These are phyloP conservation scores for Phytophthora boehmeriae DNA, from an alignment of 352 stramenopile genomes.

Conservation along the genomic window DNA sequence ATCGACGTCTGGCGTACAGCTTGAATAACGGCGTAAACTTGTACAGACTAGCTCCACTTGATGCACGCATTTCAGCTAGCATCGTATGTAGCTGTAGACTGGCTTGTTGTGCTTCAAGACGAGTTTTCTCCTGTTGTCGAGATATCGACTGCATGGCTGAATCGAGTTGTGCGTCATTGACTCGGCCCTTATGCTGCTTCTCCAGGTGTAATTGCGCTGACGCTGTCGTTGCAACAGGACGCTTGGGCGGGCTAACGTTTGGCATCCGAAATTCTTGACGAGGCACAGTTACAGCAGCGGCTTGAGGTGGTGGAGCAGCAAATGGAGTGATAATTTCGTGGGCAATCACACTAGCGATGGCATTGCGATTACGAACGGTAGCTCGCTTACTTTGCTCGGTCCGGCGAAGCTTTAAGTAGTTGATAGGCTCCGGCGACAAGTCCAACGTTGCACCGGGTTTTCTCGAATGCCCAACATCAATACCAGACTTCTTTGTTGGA, in stretches of 20 bases:
- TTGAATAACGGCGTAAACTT: conserved; percentile 69
- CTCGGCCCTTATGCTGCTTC: conserved; percentile 22
- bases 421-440: conserved; percentile 49
- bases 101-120: conserved; percentile 34
- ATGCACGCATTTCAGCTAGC: conserved; percentile 46
- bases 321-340: conserved; percentile 59
- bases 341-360: conserved; percentile 37
- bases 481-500: conserved; percentile 10
- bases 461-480: conserved; percentile 1
- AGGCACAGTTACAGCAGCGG: not conserved
- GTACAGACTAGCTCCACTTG: conserved; percentile 44
- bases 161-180: conserved; percentile 25
- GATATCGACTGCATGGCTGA: conserved; percentile 25
- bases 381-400: conserved; percentile 61
- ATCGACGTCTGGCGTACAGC: conserved; percentile 54
- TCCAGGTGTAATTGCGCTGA: conserved; percentile 19
- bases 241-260: conserved; percentile 18
- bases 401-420: conserved; percentile 69
- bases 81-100: conserved; percentile 38
- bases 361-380: conserved; percentile 50
- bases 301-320: conserved; percentile 9
- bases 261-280: conserved; percentile 23
- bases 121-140: conserved; percentile 32
- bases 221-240: conserved; percentile 5
- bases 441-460: conserved; percentile 14